Evolutionary conservation across 2,329 filamentous ascomycete genomes (phyloP).

Genomic region (Claviceps monticola): DNA sequence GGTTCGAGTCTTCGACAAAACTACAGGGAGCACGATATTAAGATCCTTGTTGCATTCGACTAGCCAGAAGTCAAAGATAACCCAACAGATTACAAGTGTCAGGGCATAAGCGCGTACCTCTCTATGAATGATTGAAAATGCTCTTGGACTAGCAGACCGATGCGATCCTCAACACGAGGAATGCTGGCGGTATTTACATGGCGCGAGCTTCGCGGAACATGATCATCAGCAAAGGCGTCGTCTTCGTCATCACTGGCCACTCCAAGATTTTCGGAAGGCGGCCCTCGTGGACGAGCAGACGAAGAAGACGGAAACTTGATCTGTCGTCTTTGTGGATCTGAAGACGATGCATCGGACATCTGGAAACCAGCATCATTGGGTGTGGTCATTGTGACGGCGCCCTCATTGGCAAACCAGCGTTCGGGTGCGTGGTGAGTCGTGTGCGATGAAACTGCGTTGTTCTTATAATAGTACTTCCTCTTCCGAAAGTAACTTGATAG

Average conservation of each 20-base stretch:
- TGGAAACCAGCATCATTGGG: constrained; percentile 42
- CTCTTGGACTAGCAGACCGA: constrained; percentile 59
- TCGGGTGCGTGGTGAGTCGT: neutral
- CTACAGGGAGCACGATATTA: constrained; percentile 17
- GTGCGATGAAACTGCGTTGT: neutral
- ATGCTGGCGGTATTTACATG: constrained; percentile 37
- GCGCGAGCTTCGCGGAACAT: constrained; percentile 39
- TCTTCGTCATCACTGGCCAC: constrained; percentile 48
- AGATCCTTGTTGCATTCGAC: neutral
- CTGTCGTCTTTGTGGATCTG: constrained; percentile 26
- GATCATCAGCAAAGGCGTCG: constrained; percentile 50
- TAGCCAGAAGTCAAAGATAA: neutral
- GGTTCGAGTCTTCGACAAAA: constrained; percentile 55
- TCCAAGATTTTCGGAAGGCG: constrained; percentile 48
- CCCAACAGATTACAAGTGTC: neutral
- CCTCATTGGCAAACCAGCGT: neutral
- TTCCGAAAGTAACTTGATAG: neutral
- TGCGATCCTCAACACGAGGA: constrained; percentile 60
- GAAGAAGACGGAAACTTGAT: constrained; percentile 31
- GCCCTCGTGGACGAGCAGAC: constrained; percentile 38
- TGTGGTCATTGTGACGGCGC: constrained; percentile 27
- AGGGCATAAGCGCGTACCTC: constrained; percentile 31
- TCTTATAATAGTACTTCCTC: neutral
- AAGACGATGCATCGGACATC: constrained; percentile 42
- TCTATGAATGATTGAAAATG: constrained; percentile 73